Evolutionary conservation across 129 eudicot species (phyloP).

Genomic region (Tagetes patula): DNA sequence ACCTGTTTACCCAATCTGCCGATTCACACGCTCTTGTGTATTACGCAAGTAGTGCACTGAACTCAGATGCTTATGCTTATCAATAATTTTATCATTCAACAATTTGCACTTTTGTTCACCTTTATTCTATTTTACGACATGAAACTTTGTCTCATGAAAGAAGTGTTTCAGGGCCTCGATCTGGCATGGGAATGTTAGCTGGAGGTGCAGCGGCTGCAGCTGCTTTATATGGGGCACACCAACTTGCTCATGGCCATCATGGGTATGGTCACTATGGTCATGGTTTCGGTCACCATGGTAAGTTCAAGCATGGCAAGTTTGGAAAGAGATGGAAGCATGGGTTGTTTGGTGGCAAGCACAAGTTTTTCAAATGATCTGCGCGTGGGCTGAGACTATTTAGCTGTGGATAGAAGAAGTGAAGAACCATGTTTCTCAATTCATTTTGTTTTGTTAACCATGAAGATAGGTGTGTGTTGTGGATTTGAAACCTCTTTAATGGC

Average conservation of each 20-base stretch:
- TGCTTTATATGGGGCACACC: conserved; percentile 65
- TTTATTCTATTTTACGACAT: background rate
- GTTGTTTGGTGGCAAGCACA: conserved; percentile 48
- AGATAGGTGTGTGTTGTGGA: conserved; percentile 8
- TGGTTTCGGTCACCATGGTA: conserved; percentile 47
- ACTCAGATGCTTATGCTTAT: background rate
- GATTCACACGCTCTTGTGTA: background rate
- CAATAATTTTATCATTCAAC: background rate
- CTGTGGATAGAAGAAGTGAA: background rate
- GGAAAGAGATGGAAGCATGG: conserved; percentile 62
- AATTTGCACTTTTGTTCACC: background rate
- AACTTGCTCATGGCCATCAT: conserved; percentile 39
- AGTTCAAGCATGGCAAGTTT: conserved; percentile 70
- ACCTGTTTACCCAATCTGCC: background rate
- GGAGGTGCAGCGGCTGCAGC: conserved; percentile 85
- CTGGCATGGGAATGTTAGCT: conserved; percentile 59
- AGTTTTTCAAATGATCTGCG: conserved; percentile 50
- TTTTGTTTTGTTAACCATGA: conserved; percentile 9
- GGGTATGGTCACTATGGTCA: conserved; percentile 64
- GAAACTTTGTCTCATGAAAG: background rate
- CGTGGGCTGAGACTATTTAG: background rate
- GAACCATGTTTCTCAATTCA: conserved; percentile 7
- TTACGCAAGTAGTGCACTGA: background rate
- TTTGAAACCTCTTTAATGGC: background rate
- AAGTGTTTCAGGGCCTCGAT: conserved; percentile 51